Conservation (phyloP, 2,329 filamentous ascomycete genomes). For the Myriosclerotinia scirpicola region DNA sequence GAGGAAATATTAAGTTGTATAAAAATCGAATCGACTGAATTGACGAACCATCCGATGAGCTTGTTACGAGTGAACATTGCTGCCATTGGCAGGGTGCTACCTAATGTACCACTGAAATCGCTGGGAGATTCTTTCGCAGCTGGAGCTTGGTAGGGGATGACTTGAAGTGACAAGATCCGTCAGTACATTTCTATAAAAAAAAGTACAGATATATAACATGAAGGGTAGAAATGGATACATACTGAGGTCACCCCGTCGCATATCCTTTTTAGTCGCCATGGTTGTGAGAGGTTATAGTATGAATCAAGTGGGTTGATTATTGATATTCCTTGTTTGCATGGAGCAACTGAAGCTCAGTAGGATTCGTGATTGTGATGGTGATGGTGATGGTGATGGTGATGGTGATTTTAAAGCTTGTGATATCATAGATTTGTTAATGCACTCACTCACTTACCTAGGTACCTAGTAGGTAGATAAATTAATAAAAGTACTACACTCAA, state of each 20-base stretch:
- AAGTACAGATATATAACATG: neutral
- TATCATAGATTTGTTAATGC: no score
- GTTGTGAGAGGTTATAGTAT: slow-evolving; percentile 7
- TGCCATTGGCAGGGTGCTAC: slow-evolving; percentile 88
- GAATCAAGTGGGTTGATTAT: neutral
- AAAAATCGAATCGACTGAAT: neutral
- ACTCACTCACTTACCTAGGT: no score
- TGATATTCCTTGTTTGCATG: neutral
- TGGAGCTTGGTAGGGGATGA: slow-evolving; percentile 85
- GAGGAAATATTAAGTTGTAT: neutral
- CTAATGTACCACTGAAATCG: slow-evolving; percentile 70
- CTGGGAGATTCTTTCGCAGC: slow-evolving; percentile 59
- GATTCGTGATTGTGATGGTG: neutral
- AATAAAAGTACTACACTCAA: no score
- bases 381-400: neutral
- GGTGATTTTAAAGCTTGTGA: no score
- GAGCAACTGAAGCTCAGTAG: neutral
- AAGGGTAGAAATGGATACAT: slow-evolving; percentile 40
- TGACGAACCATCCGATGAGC: slow-evolving; percentile 64
- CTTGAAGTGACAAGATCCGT: slow-evolving; percentile 50
- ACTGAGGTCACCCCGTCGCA: slow-evolving; percentile 74
- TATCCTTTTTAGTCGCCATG: slow-evolving; percentile 67
- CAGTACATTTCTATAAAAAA: neutral
- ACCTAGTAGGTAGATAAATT: no score
- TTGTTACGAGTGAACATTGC: slow-evolving; percentile 93